Evolutionary conservation across 2,329 filamentous ascomycete species (phyloP), one percentile per base, ranked within the genome.

Genomic region (Myotisia sp.): DNA sequence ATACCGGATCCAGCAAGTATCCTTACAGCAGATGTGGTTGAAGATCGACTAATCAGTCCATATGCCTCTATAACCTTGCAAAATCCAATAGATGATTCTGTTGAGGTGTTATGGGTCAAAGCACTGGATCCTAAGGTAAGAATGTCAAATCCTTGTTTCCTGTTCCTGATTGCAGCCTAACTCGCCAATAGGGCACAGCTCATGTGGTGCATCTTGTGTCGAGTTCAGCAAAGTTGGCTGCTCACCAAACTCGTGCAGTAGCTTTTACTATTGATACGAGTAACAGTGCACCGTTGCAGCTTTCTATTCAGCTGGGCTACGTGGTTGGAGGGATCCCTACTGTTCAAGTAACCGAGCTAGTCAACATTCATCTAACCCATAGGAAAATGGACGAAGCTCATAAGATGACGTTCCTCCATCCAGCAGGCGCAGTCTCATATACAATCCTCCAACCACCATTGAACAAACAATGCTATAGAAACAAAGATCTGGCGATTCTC

Each of bases 361-460:
- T 54, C 22, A 21, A 33, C 5, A 31, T 49, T 14, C 34, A 38
- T 7, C 27, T 54, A 9, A 24, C 24, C 18, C 42, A 45, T 27
- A 42, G 39, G 20, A 40, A 41, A 9, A 37, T 58, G 5, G 53
- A 58, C 29, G 54, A 63, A 6, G 52, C 67, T 3, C 68, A 71
- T 34, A 70, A 66, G 43, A 50, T 70, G 28, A 73, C 69, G 1
- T 72, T 63, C 43, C 49, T 65, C 22, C 68, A 72, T 46, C 65
- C 67, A 5, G 58, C 62, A 24, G 65, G 63, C 20, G 65, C 65
- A 33, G 60, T 70, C 6, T 73, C 69, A 4, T 74, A 73, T 49
- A 65, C 68, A 7, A 65, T 73, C 39, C 51, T 74, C 24, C 59
- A 67, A n/a, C 70, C 71, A 6, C 62, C 65, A 1, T 42, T 45